Conservation (phyloP, 1,284 basidiomycete genomes). For the Trichosporon sp. region DNA sequence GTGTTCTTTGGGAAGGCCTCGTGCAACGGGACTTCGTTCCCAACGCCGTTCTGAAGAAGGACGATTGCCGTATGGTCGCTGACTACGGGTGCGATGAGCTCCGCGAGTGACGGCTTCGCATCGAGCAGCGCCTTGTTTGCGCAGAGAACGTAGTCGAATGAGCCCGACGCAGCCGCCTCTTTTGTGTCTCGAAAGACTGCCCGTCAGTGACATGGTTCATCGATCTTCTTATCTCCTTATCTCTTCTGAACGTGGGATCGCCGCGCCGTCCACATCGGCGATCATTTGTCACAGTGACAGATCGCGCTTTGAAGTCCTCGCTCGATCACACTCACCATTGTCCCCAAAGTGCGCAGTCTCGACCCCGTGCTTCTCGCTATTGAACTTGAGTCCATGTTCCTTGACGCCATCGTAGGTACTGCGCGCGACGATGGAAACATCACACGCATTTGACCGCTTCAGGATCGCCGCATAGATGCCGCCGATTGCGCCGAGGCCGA, state of each 20-base stretch:
- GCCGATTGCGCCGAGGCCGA: constrained; percentile 49
- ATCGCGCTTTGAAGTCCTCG: too few species aligned
- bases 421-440: constrained; percentile 50
- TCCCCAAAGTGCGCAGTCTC: constrained; percentile 4
- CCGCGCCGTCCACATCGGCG: too few species aligned
- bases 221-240: neutral
- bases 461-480: constrained; percentile 51
- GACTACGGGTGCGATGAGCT: constrained; percentile 40
- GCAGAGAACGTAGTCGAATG: constrained; percentile 44
- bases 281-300: too few species aligned
- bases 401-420: constrained; percentile 49
- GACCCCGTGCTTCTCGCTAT: constrained; percentile 37
- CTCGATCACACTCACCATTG: constrained; percentile 31
- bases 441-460: constrained; percentile 38
- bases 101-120: constrained; percentile 39
- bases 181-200: constrained; percentile 39
- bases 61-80: constrained; percentile 46
- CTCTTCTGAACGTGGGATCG: too few species aligned
- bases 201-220: neutral
- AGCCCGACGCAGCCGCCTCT: constrained; percentile 39
- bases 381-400: constrained; percentile 40
- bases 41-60: constrained; percentile 53
- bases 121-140: constrained; percentile 48
- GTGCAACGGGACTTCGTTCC: constrained; percentile 50
- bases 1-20: constrained; percentile 46